Percentiles rank a stretch among this genome's conserved stretches.
phyloP scores from a whole-genome alignment of 371 early-diverging fungal genomes.

The Mortierella sp. region DNA sequence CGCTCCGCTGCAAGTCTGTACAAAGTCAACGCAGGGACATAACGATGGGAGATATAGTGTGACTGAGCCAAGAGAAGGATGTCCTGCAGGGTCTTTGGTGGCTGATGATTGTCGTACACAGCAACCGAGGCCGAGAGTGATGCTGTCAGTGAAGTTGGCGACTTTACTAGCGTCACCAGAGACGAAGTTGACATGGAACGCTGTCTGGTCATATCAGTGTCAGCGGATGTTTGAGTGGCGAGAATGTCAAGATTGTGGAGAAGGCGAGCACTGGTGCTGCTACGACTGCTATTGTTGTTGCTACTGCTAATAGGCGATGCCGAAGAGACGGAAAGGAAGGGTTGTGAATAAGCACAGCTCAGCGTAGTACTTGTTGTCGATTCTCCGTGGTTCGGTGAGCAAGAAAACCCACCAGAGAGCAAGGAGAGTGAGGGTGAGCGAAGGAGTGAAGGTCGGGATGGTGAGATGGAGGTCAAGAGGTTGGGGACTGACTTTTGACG shows the following conservation, averaged over 20 bases:
- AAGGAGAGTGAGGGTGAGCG: slow-evolving; percentile 15
- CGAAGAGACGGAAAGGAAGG: slow-evolving; percentile 18
- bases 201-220: slow-evolving; percentile 21
- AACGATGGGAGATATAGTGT: slow-evolving; percentile 49
- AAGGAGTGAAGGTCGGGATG: slow-evolving; percentile 3
- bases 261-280: slow-evolving; percentile 3
- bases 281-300: too few relatives aligned
- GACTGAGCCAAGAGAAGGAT: slow-evolving; percentile 49
- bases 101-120: slow-evolving; percentile 23
- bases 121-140: slow-evolving; percentile 24
- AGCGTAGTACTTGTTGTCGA: slow-evolving; percentile 37
- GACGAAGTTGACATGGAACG: slow-evolving; percentile 36
- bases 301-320: background rate
- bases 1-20: slow-evolving; percentile 39
- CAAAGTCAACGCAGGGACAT: slow-evolving; percentile 33
- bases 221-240: slow-evolving; percentile 2
- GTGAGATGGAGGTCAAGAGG: too few relatives aligned
- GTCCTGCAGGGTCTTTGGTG: slow-evolving; percentile 37
- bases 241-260: slow-evolving; percentile 21
- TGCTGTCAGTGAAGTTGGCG: slow-evolving; percentile 14
- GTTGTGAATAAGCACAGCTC: slow-evolving; percentile 35
- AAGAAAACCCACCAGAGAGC: slow-evolving; percentile 5
- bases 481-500: slow-evolving; percentile 1
- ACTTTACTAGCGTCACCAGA: slow-evolving; percentile 21
- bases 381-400: slow-evolving; percentile 12